phyloP scores from a whole-genome alignment of 331 rosid genomes.

The Phaseolus coccineus region DNA sequence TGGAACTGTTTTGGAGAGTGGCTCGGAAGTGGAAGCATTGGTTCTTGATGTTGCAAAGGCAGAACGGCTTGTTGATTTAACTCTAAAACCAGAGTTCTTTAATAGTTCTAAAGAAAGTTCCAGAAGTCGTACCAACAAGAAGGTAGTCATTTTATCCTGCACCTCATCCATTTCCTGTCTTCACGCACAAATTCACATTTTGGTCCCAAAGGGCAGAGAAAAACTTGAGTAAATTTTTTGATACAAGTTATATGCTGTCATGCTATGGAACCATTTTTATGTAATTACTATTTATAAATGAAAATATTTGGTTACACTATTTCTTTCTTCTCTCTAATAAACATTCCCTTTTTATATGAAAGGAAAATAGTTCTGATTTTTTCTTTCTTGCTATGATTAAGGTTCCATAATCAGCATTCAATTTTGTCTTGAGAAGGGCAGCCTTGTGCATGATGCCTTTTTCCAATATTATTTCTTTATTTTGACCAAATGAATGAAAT shows the following conservation, averaged over 20 bases:
- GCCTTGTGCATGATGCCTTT: background rate
- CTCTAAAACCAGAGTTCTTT: constrained; percentile 71
- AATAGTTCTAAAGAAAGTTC: constrained; percentile 56
- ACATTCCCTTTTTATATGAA: background rate
- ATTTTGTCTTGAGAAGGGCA: constrained; percentile 30
- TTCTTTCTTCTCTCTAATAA: constrained; percentile 26
- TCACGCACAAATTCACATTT: constrained; percentile 8
- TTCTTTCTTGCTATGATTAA: background rate
- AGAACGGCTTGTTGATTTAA: constrained; percentile 81
- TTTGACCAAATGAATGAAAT: constrained; percentile 35
- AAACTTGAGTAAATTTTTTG: background rate
- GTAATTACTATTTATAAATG: background rate
- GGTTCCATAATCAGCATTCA: constrained; percentile 16
- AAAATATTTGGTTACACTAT: background rate
- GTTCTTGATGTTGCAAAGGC: constrained; percentile 86
- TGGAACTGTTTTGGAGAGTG: constrained; percentile 61
- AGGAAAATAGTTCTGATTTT: background rate
- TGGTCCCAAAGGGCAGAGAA: background rate
- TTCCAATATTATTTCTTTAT: constrained; percentile 24
- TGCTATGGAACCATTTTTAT: constrained; percentile 17
- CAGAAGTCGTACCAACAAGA: constrained; percentile 56
- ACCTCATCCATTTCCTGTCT: background rate
- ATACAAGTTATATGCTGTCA: background rate
- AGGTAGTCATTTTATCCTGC: constrained; percentile 57
- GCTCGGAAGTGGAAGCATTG: constrained; percentile 72